phyloP scores from a whole-genome alignment of 2,329 filamentous ascomycete species.

The Fusarium compactum region DNA sequence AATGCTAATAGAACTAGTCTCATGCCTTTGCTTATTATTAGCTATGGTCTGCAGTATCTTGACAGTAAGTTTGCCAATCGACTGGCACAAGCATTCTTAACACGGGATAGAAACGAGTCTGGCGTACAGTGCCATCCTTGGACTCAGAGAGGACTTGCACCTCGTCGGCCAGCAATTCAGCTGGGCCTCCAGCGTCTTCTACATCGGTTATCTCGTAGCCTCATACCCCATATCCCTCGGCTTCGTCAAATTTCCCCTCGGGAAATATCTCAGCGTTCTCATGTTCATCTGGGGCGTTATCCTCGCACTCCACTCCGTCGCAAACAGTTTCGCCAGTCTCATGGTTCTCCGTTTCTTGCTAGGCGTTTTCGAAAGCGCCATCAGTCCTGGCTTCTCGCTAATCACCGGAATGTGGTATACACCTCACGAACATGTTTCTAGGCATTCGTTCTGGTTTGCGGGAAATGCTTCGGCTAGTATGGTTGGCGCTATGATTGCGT shows the following conservation, averaged over 20 bases:
- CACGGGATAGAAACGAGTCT: constrained; percentile 4
- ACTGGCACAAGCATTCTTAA: fast-evolving
- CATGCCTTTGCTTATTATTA: constrained; percentile 18
- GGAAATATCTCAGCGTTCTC: constrained; percentile 13
- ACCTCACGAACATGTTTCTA: constrained; percentile 6
- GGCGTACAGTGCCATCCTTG: constrained; percentile 19
- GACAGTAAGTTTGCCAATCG: not conserved
- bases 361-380: constrained; percentile 14
- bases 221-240: constrained; percentile 20
- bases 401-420: constrained; percentile 29
- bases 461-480: constrained; percentile 19
- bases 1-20: not conserved
- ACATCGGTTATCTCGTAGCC: constrained; percentile 22
- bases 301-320: constrained; percentile 6
- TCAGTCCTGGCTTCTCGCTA: constrained; percentile 7
- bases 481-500: constrained; percentile 20
- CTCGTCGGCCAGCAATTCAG: constrained; percentile 19
- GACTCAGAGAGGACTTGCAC: constrained; percentile 8
- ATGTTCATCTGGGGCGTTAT: constrained; percentile 21
- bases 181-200: constrained; percentile 19
- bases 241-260: constrained; percentile 23
- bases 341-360: constrained; percentile 15
- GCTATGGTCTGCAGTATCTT: constrained; percentile 18
- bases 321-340: constrained; percentile 4
- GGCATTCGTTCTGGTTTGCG: constrained; percentile 21